These are phyloP conservation scores for Syzygium jambos DNA, from an alignment of 345 rosid genomes.

Conservation along the genomic window DNA sequence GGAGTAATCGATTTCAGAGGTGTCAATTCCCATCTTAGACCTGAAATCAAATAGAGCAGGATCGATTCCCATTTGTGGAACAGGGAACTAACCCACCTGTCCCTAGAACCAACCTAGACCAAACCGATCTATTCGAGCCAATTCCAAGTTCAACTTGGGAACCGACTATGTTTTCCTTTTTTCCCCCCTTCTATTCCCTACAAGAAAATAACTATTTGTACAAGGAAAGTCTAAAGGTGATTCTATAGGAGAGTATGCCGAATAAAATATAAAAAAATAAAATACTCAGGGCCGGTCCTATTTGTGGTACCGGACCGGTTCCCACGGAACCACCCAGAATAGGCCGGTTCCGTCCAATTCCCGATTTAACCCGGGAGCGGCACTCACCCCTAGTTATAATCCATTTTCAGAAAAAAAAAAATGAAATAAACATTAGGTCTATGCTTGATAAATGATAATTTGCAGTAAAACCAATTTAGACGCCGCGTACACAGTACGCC, in stretches of 20 bases:
- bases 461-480: background rate
- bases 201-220: background rate
- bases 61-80: background rate
- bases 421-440: background rate
- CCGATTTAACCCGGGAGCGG: fast-evolving
- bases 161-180: fast-evolving
- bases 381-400: background rate
- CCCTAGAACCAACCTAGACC: background rate
- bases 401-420: background rate
- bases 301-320: fast-evolving
- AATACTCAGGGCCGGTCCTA: fast-evolving
- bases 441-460: background rate
- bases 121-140: background rate
- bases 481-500: background rate
- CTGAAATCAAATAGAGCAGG: background rate
- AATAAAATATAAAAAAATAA: background rate
- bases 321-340: background rate
- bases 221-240: background rate
- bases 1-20: background rate
- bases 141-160: background rate
- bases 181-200: background rate
- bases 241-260: background rate
- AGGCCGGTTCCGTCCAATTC: fast-evolving
- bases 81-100: background rate
- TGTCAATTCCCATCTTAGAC: background rate